phyloP scores from a whole-genome alignment of 192 early-diverging fungal genomes.

The Linnemannia exigua region DNA sequence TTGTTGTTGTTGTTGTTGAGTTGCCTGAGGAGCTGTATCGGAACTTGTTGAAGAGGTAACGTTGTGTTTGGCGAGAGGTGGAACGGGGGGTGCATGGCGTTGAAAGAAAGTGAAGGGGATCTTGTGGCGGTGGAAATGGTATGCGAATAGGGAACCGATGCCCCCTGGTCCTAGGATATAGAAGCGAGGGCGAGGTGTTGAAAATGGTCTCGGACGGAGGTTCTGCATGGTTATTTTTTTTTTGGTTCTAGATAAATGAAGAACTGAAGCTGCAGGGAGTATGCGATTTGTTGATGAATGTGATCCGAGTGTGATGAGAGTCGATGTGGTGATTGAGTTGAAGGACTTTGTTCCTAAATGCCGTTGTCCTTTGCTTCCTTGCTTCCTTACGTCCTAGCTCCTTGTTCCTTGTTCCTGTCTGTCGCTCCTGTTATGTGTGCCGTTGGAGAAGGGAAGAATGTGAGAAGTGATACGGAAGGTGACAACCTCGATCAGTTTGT shows the following conservation, averaged over 20 bases:
- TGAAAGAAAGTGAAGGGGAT: constrained; percentile 71
- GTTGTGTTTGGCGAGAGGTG: constrained; percentile 26
- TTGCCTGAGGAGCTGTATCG: neutral
- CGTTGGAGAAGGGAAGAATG: too few species aligned
- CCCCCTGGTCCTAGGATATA: constrained; percentile 80
- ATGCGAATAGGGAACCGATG: constrained; percentile 76
- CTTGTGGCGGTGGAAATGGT: constrained; percentile 63
- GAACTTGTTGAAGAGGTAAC: constrained; percentile 39
- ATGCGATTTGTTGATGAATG: neutral
- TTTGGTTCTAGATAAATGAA: neutral
- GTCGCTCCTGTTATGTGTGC: too few species aligned
- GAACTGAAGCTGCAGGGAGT: neutral
- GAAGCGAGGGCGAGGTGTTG: constrained; percentile 38
- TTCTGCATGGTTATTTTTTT: constrained; percentile 4
- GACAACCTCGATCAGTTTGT: too few species aligned
- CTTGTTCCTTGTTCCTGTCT: too few species aligned
- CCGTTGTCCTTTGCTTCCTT: too few species aligned
- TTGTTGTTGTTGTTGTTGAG: neutral
- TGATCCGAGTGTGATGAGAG: neutral
- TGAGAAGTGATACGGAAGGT: too few species aligned
- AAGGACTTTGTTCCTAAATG: too few species aligned
- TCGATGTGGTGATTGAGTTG: too few species aligned
- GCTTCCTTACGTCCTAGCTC: too few species aligned
- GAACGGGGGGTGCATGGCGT: constrained; percentile 61
- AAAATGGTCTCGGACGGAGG: neutral